phyloP scores from a whole-genome alignment of 306 rosid species.

The Casuarina equisetifolia region DNA sequence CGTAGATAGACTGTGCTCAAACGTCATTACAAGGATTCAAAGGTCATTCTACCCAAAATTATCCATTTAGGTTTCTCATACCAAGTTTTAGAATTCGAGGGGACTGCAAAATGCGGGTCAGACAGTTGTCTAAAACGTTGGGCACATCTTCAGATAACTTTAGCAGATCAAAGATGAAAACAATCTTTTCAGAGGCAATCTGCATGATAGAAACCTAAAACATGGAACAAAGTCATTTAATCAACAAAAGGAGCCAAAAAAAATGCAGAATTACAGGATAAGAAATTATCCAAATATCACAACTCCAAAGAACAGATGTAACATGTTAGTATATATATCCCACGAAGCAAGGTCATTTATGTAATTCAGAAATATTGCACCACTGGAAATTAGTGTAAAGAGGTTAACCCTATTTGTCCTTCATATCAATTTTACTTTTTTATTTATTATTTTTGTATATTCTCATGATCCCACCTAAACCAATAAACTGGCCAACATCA shows the following conservation, averaged over 20 bases:
- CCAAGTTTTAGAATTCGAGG: conserved; percentile 87
- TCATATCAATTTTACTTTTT: conserved; percentile 3
- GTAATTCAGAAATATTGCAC: neutral
- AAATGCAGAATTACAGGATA: neutral
- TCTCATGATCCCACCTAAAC: neutral
- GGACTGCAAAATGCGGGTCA: conserved; percentile 73
- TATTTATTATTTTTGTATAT: neutral
- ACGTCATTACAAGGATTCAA: neutral
- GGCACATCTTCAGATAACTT: conserved; percentile 71
- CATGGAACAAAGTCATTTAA: conserved; percentile 16
- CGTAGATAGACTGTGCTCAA: neutral
- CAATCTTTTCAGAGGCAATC: conserved; percentile 78
- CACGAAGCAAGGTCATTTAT: neutral
- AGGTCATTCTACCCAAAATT: neutral
- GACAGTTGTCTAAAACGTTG: conserved; percentile 54
- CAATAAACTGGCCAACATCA: neutral
- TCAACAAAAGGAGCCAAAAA: neutral
- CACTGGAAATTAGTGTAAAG: neutral
- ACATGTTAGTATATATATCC: neutral
- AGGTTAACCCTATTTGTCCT: neutral
- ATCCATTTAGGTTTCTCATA: conserved; percentile 38
- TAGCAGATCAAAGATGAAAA: conserved; percentile 76
- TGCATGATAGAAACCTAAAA: conserved; percentile 97
- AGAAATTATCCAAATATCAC: neutral
- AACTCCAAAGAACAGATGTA: neutral